These are phyloP conservation scores for Phaffomyces opuntiae DNA, from an alignment of 805 yeast genomes.

Conservation along the genomic window DNA sequence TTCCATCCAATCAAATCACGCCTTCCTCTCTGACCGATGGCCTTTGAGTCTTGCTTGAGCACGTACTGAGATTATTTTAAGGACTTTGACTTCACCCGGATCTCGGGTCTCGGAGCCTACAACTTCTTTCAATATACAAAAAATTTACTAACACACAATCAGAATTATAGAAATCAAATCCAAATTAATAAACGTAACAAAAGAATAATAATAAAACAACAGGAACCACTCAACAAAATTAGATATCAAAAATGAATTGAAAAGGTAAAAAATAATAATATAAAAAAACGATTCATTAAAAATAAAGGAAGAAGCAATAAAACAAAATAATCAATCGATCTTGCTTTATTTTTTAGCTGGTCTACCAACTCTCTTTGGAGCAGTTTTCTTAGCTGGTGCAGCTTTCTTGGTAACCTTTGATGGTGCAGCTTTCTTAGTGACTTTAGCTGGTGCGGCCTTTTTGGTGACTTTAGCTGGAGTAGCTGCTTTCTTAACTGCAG, in stretches of 20 bases:
- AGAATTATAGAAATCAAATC: background rate
- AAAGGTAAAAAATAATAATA: too few species aligned
- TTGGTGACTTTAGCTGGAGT: slow-evolving; percentile 8
- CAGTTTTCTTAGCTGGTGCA: slow-evolving; percentile 19
- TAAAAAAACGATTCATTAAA: background rate
- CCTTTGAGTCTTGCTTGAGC: too few species aligned
- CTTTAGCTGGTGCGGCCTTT: slow-evolving; percentile 20
- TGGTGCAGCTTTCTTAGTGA: background rate
- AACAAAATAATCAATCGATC: background rate
- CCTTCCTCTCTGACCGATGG: too few species aligned
- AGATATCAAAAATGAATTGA: background rate
- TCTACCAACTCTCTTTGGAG: slow-evolving; percentile 8
- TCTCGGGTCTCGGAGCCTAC: too few species aligned
- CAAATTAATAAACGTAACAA: background rate
- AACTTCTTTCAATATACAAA: too few species aligned
- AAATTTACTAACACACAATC: background rate
- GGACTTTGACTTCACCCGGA: too few species aligned
- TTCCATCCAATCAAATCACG: too few species aligned
- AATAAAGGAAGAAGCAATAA: background rate
- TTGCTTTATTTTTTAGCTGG: slow-evolving; percentile 8
- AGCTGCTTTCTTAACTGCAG: slow-evolving; percentile 5
- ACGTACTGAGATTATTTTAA: too few species aligned
- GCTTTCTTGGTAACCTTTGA: slow-evolving; percentile 14
- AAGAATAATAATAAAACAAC: slow-evolving; percentile 1
- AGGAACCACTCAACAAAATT: background rate